These are phyloP conservation scores for Ochromonas danica DNA, from an alignment of 108 stramenopile species.

Conservation along the genomic window DNA sequence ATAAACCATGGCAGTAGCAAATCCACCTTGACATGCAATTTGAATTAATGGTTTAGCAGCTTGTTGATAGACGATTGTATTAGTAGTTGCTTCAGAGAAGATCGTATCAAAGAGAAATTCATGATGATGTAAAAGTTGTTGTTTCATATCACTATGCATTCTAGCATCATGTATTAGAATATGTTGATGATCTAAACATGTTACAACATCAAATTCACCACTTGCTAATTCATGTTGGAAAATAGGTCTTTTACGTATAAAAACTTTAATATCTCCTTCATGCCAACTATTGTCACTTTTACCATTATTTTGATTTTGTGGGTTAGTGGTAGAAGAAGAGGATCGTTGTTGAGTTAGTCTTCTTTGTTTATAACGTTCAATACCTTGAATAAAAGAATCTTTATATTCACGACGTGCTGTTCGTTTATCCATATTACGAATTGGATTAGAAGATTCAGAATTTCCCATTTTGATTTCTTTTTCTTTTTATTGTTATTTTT, in stretches of 20 bases:
- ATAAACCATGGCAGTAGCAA: constrained; percentile 28
- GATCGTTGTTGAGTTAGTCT: background rate
- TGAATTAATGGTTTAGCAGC: constrained; percentile 3
- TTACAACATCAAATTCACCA: constrained; percentile 28
- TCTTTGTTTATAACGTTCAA: background rate
- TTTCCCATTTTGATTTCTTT: constrained; percentile 36
- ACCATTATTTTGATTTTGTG: background rate
- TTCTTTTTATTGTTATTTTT: too few species aligned
- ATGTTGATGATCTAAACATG: background rate
- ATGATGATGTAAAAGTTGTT: constrained; percentile 23
- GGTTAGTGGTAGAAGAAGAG: background rate
- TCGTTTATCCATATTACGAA: constrained; percentile 37
- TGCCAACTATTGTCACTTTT: background rate
- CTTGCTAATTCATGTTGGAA: constrained; percentile 7
- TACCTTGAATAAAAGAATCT: background rate
- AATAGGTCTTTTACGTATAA: constrained; percentile 13
- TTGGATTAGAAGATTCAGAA: constrained; percentile 22
- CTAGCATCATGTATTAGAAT: constrained; percentile 31
- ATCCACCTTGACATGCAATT: constrained; percentile 8
- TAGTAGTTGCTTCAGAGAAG: background rate
- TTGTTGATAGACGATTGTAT: constrained; percentile 8
- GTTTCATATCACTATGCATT: constrained; percentile 37
- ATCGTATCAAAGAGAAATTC: constrained; percentile 25
- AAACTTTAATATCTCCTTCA: background rate
- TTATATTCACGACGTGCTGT: constrained; percentile 30